Evolutionary conservation across 1,284 basidiomycete genomes (phyloP), one percentile per base, ranked within the genome.

Genomic region (Sanguinoderma infundibulare): DNA sequence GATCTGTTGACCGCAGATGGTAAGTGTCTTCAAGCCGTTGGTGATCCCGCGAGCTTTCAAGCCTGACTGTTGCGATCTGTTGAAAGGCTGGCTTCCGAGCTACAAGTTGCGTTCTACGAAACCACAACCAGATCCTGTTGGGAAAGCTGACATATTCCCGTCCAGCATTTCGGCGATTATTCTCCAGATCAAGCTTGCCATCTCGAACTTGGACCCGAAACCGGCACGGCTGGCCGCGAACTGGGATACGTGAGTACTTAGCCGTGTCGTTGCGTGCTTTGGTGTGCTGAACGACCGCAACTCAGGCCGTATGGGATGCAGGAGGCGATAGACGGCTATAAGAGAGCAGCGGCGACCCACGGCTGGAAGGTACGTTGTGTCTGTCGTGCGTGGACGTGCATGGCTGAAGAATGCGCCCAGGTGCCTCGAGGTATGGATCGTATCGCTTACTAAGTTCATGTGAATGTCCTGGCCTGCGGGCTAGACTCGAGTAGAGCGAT

Each of bases 1-100:
- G 87, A 89, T 69, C 74, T 89, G 12, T 71, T 89, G 50, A 88
- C 87, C 1, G 77, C 85, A 0, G 83, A 86, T 63, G 87, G 84
- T 83, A 58, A 64, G 80, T 63, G 34, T 12, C 35, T 9, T 32
- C 22, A 2, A 17, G 46, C 46, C n/a, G 10, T 14, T n/a, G 17
- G 30, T 22, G 38, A 6, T 24, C 22, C n/a, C 10, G n/a, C n/a
- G 26, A 32, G 35, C 8, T 36, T 28, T 17, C 12, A 39, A 10
- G 3, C 15, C 12, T 12, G 12, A 50, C 8, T 34, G 55, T 51
- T 22, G n/a, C 15, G 61, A 12, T 51, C 39, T 26, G n/a, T n/a
- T n/a, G n/a, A 14, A 52, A 73, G 84, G 86, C 7, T 89, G 87
- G 87, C 80, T 88, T 42, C 87, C 86, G 0, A 87, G 84, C 63